phyloP scores from a whole-genome alignment of 257 asterid species.

The Handroanthus guayacan region DNA sequence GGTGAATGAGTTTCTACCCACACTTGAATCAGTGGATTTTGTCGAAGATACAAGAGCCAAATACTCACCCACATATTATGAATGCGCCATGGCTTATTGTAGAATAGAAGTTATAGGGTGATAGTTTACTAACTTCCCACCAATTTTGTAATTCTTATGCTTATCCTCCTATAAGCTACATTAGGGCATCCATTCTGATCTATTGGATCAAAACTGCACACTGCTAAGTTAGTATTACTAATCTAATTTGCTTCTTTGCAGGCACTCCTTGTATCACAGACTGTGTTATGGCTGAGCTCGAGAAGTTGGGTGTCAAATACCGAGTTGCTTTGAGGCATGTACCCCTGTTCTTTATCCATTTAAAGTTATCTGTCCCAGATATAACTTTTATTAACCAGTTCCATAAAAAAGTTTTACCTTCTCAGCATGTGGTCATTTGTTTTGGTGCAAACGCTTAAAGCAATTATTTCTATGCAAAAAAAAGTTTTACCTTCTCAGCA shows the following conservation, averaged over 20 bases:
- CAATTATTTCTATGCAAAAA: background rate
- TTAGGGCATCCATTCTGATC: background rate
- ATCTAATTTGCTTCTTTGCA: slow-evolving; percentile 29
- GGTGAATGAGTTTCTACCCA: no score
- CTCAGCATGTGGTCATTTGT: background rate
- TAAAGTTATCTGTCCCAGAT: background rate
- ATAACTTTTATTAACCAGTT: background rate
- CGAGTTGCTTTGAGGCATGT: slow-evolving; percentile 91
- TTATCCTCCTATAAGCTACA: background rate
- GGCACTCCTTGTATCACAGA: slow-evolving; percentile 99
- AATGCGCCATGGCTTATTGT: background rate
- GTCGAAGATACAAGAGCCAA: background rate
- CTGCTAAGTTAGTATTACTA: background rate
- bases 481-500: background rate
- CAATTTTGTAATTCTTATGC: background rate
- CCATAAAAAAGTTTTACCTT: background rate
- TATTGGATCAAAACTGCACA: background rate
- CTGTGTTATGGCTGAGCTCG: slow-evolving; percentile 99
- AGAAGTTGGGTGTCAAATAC: slow-evolving; percentile 91
- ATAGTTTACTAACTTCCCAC: background rate
- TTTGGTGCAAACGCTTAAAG: background rate
- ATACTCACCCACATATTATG: background rate
- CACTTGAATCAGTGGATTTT: no score
- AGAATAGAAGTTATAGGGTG: background rate
- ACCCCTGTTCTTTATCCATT: slow-evolving; percentile 9